Conservation (phyloP, 208 protist species). For the Wallacemonas sp. region DNA sequence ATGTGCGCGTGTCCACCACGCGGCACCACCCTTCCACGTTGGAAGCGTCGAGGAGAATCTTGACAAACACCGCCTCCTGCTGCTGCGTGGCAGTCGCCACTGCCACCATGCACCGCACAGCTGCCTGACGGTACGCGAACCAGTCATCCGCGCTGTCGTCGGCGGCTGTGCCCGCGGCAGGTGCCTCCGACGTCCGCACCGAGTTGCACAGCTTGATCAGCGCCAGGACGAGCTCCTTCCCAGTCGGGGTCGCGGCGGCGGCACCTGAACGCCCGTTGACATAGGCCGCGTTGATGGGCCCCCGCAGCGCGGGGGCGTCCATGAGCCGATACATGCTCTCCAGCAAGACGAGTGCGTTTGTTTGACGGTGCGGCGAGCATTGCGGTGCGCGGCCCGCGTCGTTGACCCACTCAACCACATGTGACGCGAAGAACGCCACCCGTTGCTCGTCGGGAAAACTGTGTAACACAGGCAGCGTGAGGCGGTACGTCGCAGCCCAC, state of each 20-base stretch:
- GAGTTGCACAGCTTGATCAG: slow-evolving; percentile 64
- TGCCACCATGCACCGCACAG: slow-evolving; percentile 67
- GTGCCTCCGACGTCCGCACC: slow-evolving; percentile 3
- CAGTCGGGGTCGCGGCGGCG: slow-evolving; percentile 17
- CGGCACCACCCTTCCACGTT: slow-evolving; percentile 63
- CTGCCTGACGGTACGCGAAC: slow-evolving; percentile 51
- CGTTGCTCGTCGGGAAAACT: slow-evolving; percentile 13
- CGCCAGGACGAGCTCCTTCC: slow-evolving; percentile 77
- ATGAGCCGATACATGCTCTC: slow-evolving; percentile 62
- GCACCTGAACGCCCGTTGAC: not conserved
- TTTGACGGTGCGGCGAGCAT: slow-evolving; percentile 14
- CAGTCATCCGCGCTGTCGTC: slow-evolving; percentile 9
- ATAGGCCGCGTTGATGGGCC: slow-evolving; percentile 51
- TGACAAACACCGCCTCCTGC: slow-evolving; percentile 71
- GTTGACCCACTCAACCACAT: slow-evolving; percentile 30
- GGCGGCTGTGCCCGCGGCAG: not conserved
- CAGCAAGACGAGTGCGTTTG: slow-evolving; percentile 67
- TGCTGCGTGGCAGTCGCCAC: slow-evolving; percentile 74
- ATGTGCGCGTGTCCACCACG: slow-evolving; percentile 37
- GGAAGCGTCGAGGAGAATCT: slow-evolving; percentile 66
- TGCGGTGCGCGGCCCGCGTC: slow-evolving; percentile 7
- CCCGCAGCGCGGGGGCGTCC: slow-evolving; percentile 25
- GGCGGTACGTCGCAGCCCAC: slow-evolving; percentile 33
- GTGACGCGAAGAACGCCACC: slow-evolving; percentile 27
- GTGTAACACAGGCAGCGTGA: slow-evolving; percentile 33